Evolutionary conservation across 306 rosid species (phyloP).

Genomic region (Spatholobus suberectus): DNA sequence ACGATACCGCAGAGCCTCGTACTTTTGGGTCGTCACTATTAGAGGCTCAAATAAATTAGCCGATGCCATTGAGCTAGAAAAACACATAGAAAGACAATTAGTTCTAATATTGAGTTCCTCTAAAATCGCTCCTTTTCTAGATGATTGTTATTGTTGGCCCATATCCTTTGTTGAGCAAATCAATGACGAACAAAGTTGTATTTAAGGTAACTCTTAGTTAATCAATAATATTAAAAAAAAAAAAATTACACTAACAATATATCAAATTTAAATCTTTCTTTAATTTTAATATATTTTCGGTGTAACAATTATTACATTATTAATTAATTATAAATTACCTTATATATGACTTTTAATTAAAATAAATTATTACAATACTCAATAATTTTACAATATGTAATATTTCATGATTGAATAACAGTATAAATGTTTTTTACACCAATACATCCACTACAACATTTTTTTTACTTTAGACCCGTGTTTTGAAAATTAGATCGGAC

Average conservation of each 20-base stretch:
- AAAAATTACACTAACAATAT: neutral
- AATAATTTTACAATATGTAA: too few species aligned
- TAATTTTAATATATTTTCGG: too few species aligned
- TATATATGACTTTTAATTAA: too few species aligned
- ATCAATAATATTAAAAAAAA: neutral
- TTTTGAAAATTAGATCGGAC: too few species aligned
- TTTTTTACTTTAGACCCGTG: too few species aligned
- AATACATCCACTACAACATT: too few species aligned
- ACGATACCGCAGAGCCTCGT: neutral
- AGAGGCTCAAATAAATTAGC: neutral
- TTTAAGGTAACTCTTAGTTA: neutral
- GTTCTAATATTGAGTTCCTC: neutral
- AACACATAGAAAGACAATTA: neutral
- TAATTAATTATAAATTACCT: too few species aligned
- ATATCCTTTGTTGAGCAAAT: neutral
- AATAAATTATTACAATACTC: too few species aligned
- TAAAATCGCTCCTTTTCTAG: neutral
- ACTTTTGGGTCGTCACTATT: neutral
- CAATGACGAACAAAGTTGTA: neutral
- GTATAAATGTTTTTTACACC: too few species aligned
- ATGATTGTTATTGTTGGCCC: neutral
- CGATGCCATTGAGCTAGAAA: neutral
- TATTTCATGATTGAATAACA: too few species aligned
- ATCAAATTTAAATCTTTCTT: neutral
- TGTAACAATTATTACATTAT: too few species aligned